Base-by-base conservation (phyloP, 2,329 filamentous ascomycete genomes). In the Colletotrichum sojae region DNA sequence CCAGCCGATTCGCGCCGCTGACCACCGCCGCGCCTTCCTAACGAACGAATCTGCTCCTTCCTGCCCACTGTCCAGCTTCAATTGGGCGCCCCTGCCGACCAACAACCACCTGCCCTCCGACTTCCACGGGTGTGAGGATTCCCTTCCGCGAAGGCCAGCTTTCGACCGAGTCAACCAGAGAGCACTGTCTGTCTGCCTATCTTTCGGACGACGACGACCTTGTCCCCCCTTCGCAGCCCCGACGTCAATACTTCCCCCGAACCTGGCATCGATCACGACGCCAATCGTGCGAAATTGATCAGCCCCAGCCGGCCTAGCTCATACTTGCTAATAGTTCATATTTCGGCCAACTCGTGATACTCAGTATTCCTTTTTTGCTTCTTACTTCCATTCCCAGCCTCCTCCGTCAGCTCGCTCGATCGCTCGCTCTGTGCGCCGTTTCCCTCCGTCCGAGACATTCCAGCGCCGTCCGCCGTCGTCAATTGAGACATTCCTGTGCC, bases 401-500 rank as follows among this genome's bases (percentile, higher is more conserved):
- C 31, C 6, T 39, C 39, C 16, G 53, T 48, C 48, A 58, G 53
- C 46, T 45, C n/a, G 46, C 15, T 25, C 18, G 16, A 2, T 36
- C 31, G 9, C 2, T 36, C 31, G 31, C 31, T 18, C 9, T 20
- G 39, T 46, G 16, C 52, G 48, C 40, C 59, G 64, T 51, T 54
- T 46, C 39, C 40, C 55, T 36, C 20, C 48, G 36, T n/a, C 45
- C 27, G 31, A 66, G 61, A 69, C 54, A 59, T 66, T 59, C 60
- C 31, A 60, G 18, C 43, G 65, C 16, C 31, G 65, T 18, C 31
- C 20, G 4, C 60, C 22, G 40, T 15, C 55, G 48, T 45, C 61
- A 60, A 59, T 69, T 60, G 55, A 69, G 66, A 69, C 66, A 69
- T 66, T 69, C 61, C 43, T 69, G 66, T 49, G 54, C 40, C 52